These are phyloP conservation scores for Albugo laibachii DNA, from an alignment of 352 stramenopile species.

Conservation along the genomic window DNA sequence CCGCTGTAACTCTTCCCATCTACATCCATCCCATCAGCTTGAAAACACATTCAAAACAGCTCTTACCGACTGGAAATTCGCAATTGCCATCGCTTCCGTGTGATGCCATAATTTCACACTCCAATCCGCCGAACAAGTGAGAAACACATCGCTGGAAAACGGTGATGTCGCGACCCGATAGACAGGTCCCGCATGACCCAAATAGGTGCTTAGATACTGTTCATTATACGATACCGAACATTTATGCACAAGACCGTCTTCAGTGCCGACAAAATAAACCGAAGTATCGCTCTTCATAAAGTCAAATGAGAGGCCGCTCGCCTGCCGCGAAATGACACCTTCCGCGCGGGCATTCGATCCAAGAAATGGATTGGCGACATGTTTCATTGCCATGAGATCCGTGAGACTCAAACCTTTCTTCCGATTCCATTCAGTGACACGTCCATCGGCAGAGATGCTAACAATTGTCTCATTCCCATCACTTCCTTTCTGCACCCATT, in stretches of 20 bases:
- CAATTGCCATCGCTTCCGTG: conserved; percentile 19
- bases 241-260: conserved; percentile 84
- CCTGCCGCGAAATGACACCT: conserved; percentile 76
- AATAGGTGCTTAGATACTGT: conserved; percentile 84
- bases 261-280: conserved; percentile 81
- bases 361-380: conserved; percentile 42
- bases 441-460: conserved; percentile 78
- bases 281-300: conserved; percentile 64
- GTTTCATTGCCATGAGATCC: conserved; percentile 83
- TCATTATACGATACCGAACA: conserved; percentile 88
- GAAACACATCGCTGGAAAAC: conserved; percentile 67
- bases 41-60: not conserved
- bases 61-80: conserved; percentile 39
- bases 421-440: conserved; percentile 85
- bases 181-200: conserved; percentile 71
- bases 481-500: conserved; percentile 78
- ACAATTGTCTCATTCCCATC: conserved; percentile 77
- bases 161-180: conserved; percentile 78
- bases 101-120: conserved; percentile 78
- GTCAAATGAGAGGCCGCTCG: conserved; percentile 73
- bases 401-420: conserved; percentile 82
- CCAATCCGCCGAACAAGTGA: conserved; percentile 82
- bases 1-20: conserved; percentile 10
- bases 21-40: no score
- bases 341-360: conserved; percentile 43